Evolutionary conservation across 2,329 filamentous ascomycete genomes (phyloP), one percentile per base, ranked within the genome.

Genomic region (Neoscytalidium dimidiatum): DNA sequence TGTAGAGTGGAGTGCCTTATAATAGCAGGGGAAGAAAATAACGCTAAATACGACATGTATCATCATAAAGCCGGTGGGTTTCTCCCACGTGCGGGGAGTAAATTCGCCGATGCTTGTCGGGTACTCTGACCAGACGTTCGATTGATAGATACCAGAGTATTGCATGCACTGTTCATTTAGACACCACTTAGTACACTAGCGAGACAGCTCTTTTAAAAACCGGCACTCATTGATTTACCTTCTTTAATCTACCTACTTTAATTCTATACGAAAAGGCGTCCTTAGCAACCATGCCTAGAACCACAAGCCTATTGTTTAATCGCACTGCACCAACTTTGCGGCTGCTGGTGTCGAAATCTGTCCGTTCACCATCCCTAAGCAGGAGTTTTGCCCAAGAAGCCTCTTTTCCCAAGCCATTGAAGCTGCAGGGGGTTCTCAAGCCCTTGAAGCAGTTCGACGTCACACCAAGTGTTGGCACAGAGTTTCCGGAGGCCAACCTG

Each of bases 391-490:
- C 52, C 17, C 64, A 38, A 65, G 56, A 26, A 46, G 3, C 44
- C 11, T 41, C 61, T 8, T 67, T 66, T 31, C 66, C 52, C 17
- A 57, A 78, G 66, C 84, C 84, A 0, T 72, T 86, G 7, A 80
- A 83, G 72, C 74, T 82, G 3, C 82, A 80, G 1, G 85, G 85
- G 0, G 80, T 74, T 1, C 77, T 88, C 0, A 80, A 87, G 43
- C 65, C 78, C 9, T 85, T 83, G 66, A 80, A 86, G 66, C 80
- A 80, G 2, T 85, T 87, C 64, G 87, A 90, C 33, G 77, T 84
- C 7, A 90, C 87, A 1, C 87, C 87, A 0, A 77, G 83, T 43
- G 88, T 90, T 64, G 88, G 88, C 4, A 81, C 82, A 8, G 88
- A 90, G 70, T 90, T 83, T 67, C 79, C 83, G 14, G 82, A 80